These are phyloP conservation scores for Exophiala mesophila DNA, from an alignment of 2,329 filamentous ascomycete species.

Conservation along the genomic window DNA sequence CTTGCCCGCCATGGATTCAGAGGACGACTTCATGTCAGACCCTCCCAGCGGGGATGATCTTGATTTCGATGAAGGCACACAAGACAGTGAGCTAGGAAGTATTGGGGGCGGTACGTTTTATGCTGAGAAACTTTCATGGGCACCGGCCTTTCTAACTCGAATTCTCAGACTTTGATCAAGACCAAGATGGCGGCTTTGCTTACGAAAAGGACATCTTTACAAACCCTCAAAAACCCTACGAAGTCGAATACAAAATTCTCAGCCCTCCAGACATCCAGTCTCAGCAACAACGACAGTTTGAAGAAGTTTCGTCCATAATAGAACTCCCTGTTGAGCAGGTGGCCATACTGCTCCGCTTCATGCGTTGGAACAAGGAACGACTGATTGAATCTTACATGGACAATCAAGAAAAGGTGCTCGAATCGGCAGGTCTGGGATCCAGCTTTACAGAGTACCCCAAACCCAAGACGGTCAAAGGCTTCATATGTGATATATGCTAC, in stretches of 20 bases:
- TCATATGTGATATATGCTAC: constrained; percentile 92
- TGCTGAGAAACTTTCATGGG: too few relatives aligned
- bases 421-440: constrained; percentile 74
- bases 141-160: constrained; percentile 18
- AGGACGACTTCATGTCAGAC: constrained; percentile 87
- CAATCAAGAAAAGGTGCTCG: constrained; percentile 68
- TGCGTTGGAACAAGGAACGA: constrained; percentile 93
- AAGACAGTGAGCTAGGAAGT: constrained; percentile 64
- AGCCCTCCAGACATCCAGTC: constrained; percentile 73
- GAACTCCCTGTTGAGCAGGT: constrained; percentile 84
- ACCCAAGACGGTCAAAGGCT: constrained; percentile 67
- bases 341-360: constrained; percentile 82
- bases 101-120: constrained; percentile 22
- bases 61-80: constrained; percentile 58
- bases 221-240: constrained; percentile 68
- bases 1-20: constrained; percentile 73
- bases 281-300: constrained; percentile 80
- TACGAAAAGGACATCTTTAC: constrained; percentile 68
- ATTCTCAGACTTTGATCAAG: constrained; percentile 52
- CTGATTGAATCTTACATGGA: constrained; percentile 98
- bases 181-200: constrained; percentile 57
- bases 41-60: constrained; percentile 71
- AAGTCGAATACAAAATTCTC: constrained; percentile 79
- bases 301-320: constrained; percentile 86
- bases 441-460: constrained; percentile 58